Conservation (phyloP, 495 filamentous ascomycete genomes). For the Penicillium paradoxum region DNA sequence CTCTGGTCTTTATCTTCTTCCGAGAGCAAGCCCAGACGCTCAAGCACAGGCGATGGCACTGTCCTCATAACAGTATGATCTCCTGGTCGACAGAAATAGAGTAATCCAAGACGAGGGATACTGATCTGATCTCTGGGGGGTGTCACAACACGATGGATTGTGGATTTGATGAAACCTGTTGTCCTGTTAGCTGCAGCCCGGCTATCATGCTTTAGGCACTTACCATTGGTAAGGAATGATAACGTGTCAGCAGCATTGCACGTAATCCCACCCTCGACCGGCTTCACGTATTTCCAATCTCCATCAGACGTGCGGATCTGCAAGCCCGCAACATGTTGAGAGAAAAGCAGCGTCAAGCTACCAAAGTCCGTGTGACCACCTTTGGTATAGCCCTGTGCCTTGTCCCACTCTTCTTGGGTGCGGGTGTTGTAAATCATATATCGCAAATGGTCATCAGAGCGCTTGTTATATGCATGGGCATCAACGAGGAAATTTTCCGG, state of each 20-base stretch:
- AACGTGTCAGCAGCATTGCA: slow-evolving; percentile 46
- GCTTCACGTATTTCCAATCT: slow-evolving; percentile 47
- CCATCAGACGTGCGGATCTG: slow-evolving; percentile 44
- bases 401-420: slow-evolving; percentile 41
- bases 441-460: slow-evolving; percentile 46
- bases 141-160: slow-evolving; percentile 46
- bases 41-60: slow-evolving; percentile 41
- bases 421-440: slow-evolving; percentile 54
- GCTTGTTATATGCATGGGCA: slow-evolving; percentile 44
- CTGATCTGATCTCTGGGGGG: slow-evolving; percentile 43
- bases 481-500: slow-evolving; percentile 48
- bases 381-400: slow-evolving; percentile 35
- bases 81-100: slow-evolving; percentile 42
- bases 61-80: slow-evolving; percentile 41
- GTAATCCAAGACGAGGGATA: slow-evolving; percentile 39
- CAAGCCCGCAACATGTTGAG: slow-evolving; percentile 49
- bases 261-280: slow-evolving; percentile 41
- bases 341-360: slow-evolving; percentile 50
- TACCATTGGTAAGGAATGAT: slow-evolving; percentile 36
- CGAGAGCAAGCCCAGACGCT: slow-evolving; percentile 39
- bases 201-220: background rate
- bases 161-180: slow-evolving; percentile 40
- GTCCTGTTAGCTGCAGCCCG: background rate
- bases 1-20: slow-evolving; percentile 26
- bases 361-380: slow-evolving; percentile 55